Evolutionary conservation across 306 rosid genomes (phyloP), one percentile per base, ranked within the genome.

Genomic region (Medicago ruthenica): DNA sequence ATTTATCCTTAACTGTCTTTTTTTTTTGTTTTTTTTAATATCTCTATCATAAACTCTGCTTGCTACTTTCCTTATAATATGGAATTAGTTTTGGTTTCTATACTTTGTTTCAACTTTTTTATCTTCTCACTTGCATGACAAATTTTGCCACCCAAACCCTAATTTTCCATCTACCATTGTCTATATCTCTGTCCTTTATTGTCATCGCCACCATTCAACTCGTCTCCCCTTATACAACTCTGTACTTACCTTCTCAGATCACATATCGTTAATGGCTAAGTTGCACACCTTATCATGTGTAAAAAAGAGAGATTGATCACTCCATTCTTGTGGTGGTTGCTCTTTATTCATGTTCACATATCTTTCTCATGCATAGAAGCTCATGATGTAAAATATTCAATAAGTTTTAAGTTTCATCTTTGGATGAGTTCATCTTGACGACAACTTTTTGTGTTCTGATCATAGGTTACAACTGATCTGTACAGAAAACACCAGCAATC

Each of bases 381-480:
- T 76, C 39, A 44, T 17, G 37, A 22, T 34, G 54, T 47, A 53
- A 65, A 69, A 63, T 22, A 36, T 24, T 55, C 65, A 8, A 24
- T 67, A 16, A 58, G 57, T 42, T 67, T 21, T 53, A 73, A n/a
- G 44, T 40, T 78, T 76, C 44, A 3, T 68, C 69, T 40, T 18
- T 55, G 51, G 71, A 51, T 72, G 79, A 70, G 61, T 81, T 68
- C 77, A 74, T 82, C 50, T 9, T 76, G 69, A 70, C 9, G 7
- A 64, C 57, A 45, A 57, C n/a, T 34, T 31, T 42, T 2, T 13
- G 27, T 76, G 71, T 54, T 79, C 73, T 76, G 62, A 67, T 76
- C 7, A 62, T 86, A 95, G 97, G 91, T 89, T 70, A 83, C 89
- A 58, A 73, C 88, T 70, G 97, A 95, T 88, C 63, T 95, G 64